phyloP scores from a whole-genome alignment of 208 protist species.

The Leishmania gerbilli region DNA sequence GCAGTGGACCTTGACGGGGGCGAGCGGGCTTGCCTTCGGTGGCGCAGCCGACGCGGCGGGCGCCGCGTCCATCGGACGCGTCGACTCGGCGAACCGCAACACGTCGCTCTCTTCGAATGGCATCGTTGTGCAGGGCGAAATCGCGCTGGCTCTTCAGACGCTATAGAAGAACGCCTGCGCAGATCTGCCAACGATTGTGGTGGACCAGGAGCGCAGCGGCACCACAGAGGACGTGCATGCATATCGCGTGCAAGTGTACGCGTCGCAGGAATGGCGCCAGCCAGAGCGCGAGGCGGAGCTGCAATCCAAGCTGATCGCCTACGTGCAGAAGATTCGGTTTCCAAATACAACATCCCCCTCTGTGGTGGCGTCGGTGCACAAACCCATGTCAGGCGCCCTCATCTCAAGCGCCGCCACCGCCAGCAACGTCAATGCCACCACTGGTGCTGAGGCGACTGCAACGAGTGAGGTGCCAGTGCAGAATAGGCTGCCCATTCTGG shows the following conservation, averaged over 20 bases:
- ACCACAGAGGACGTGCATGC: conserved; percentile 18
- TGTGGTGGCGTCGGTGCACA: neutral
- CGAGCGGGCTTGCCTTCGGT: neutral
- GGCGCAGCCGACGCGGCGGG: neutral
- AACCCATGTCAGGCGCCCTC: neutral
- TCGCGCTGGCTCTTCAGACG: conserved; percentile 29
- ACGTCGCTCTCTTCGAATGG: neutral
- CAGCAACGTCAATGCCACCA: neutral
- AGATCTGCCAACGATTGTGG: conserved; percentile 11
- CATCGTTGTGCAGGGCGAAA: conserved; percentile 4
- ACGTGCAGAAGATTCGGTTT: conserved; percentile 2
- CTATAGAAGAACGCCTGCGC: conserved; percentile 19
- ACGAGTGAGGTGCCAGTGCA: neutral
- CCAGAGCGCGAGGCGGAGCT: conserved; percentile 8
- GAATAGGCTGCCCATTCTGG: conserved; percentile 19
- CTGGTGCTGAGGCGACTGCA: neutral
- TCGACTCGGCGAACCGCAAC: neutral
- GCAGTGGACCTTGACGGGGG: neutral
- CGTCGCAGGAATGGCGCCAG: conserved; percentile 7
- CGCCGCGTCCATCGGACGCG: neutral
- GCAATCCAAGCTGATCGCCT: conserved; percentile 8
- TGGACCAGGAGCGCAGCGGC: conserved; percentile 13
- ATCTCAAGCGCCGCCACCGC: neutral
- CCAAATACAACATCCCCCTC: neutral
- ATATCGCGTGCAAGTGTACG: conserved; percentile 30